Evolutionary conservation across 1,284 basidiomycete genomes (phyloP).

Genomic region (Malassezia dermatis): DNA sequence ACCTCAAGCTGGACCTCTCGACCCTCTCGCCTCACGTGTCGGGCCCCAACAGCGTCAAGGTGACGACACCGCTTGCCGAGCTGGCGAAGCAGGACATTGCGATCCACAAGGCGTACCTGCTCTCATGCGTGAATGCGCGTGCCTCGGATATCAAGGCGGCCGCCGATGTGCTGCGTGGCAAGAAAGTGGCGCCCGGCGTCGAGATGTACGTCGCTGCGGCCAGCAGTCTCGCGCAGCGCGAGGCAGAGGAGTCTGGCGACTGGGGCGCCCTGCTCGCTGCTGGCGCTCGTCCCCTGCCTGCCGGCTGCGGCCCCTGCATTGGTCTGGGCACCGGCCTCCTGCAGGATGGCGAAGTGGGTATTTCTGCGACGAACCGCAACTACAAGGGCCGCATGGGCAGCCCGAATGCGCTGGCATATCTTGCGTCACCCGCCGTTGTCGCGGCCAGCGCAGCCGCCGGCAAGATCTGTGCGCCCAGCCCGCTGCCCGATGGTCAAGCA

Average conservation of each 20-base stretch:
- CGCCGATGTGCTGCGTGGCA: constrained; percentile 73
- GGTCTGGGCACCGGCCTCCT: constrained; percentile 84
- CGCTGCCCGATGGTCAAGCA: constrained; percentile 49
- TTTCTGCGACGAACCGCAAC: constrained; percentile 95
- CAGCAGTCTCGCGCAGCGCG: constrained; percentile 77
- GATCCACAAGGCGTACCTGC: constrained; percentile 96
- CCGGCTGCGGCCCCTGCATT: constrained; percentile 96
- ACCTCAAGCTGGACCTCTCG: constrained; percentile 81
- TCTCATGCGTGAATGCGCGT: constrained; percentile 95
- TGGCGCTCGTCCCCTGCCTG: constrained; percentile 82
- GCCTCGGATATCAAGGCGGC: constrained; percentile 88
- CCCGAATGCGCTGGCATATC: constrained; percentile 86
- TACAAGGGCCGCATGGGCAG: constrained; percentile 98
- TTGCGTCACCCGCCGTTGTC: constrained; percentile 90
- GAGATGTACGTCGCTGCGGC: constrained; percentile 97
- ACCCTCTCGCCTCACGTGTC: constrained; percentile 90
- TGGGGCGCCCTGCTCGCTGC: constrained; percentile 77
- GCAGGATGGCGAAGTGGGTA: constrained; percentile 86
- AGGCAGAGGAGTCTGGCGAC: constrained; percentile 72
- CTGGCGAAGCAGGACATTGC: constrained; percentile 65
- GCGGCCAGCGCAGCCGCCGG: constrained; percentile 88
- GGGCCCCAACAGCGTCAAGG: constrained; percentile 93
- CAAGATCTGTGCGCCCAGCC: constrained; percentile 70
- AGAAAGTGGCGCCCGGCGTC: constrained; percentile 71
- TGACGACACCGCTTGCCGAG: constrained; percentile 76